Conservation (phyloP, 2,329 filamentous ascomycete genomes). For the Erysiphe neolycopersici region DNA sequence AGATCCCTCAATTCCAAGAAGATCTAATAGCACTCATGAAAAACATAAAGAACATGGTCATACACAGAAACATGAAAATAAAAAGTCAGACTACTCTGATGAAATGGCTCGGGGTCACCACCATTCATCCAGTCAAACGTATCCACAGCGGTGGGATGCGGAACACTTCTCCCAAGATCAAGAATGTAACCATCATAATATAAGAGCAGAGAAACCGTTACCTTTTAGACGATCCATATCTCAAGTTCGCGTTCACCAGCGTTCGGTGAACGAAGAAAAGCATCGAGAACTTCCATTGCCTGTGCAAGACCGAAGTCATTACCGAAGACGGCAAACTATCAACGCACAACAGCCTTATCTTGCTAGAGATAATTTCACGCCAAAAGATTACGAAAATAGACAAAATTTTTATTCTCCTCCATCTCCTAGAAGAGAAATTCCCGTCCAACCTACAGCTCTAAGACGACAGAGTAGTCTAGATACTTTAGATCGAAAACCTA, state of each 20-base stretch:
- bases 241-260: constrained; percentile 17
- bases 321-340: constrained; percentile 18
- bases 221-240: constrained; percentile 12
- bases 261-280: constrained; percentile 22
- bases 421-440: constrained; percentile 5
- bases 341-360: constrained; percentile 21
- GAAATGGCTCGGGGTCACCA: no score
- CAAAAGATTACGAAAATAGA: constrained; percentile 11
- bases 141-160: constrained; percentile 21
- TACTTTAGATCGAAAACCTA: constrained; percentile 57
- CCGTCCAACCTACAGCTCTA: constrained; percentile 36
- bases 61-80: no score
- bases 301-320: constrained; percentile 13
- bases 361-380: constrained; percentile 22
- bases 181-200: constrained; percentile 11
- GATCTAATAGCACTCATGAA: no score
- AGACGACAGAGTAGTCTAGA: constrained; percentile 74
- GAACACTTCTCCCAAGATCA: constrained; percentile 22
- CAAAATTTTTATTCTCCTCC: constrained; percentile 7
- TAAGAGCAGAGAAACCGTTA: constrained; percentile 24
- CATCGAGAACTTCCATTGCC: constrained; percentile 15
- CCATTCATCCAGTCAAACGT: constrained; percentile 11
- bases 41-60: no score
- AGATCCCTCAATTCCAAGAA: no score
- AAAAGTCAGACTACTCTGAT: no score